phyloP scores from a whole-genome alignment of 2,329 filamentous ascomycete species.

The Raffaelea ambrosiae region DNA sequence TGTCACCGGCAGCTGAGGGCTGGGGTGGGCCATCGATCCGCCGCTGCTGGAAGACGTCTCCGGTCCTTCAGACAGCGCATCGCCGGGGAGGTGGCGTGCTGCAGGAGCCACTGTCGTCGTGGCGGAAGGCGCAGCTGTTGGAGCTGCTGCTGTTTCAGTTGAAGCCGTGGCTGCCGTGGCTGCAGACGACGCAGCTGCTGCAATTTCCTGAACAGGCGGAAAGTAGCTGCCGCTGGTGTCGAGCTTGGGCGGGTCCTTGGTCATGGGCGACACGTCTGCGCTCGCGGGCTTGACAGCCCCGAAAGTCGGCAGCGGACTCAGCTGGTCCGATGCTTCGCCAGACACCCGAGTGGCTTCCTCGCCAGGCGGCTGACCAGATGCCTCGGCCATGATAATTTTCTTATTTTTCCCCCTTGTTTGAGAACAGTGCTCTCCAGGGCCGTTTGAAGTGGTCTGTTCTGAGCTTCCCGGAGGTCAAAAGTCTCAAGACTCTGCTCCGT shows the following conservation, averaged over 20 bases:
- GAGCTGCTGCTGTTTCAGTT: neutral
- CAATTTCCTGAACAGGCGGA: conserved; percentile 6
- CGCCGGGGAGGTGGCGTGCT: neutral
- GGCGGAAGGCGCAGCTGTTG: no score
- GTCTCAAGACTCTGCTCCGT: no score
- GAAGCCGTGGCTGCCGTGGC: neutral
- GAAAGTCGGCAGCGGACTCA: neutral
- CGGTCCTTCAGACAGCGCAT: neutral
- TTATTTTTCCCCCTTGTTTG: no score
- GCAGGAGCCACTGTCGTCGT: neutral
- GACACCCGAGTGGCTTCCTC: no score
- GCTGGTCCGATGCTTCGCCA: neutral
- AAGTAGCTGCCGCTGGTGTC: conserved; percentile 17
- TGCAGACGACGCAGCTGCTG: neutral
- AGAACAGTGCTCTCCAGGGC: no score
- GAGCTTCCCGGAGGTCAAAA: no score
- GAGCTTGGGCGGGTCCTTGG: conserved; percentile 16
- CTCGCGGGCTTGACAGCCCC: conserved; percentile 13
- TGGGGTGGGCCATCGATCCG: neutral
- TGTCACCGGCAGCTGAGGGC: neutral
- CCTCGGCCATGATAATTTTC: no score
- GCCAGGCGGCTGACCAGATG: no score
- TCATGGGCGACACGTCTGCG: conserved; percentile 35
- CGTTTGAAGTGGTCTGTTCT: no score
- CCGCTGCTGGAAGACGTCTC: neutral